Conservation (phyloP, 139 green algal species). For the Volvox reticuliferus region DNA sequence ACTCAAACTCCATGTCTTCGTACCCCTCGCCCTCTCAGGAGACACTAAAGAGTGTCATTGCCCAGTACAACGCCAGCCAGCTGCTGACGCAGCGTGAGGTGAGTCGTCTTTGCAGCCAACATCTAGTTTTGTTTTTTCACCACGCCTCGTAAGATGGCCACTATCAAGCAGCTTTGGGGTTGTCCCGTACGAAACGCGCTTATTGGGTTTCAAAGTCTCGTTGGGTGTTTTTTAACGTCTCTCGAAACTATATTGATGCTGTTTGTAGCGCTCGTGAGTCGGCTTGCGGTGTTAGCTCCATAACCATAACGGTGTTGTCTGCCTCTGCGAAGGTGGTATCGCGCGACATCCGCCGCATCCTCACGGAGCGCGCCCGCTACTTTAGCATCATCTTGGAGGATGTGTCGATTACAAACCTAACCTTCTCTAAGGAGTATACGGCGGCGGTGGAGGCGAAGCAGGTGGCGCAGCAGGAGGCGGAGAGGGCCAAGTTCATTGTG, state of each 20-base stretch:
- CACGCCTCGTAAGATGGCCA: no score
- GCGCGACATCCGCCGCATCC: constrained; percentile 92
- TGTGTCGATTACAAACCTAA: constrained; percentile 99
- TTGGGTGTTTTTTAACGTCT: no score
- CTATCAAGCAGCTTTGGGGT: no score
- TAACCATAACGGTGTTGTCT: no score
- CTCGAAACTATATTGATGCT: no score
- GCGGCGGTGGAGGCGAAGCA: constrained; percentile 97
- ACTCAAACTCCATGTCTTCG: no score
- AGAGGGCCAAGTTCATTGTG: constrained; percentile 97
- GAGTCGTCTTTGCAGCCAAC: background rate
- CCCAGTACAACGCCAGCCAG: constrained; percentile 98
- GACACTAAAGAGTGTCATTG: constrained; percentile 97
- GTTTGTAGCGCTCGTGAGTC: no score
- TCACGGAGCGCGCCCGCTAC: constrained; percentile 88
- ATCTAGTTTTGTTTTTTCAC: no score
- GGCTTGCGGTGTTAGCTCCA: no score
- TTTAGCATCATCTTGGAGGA: constrained; percentile 99
- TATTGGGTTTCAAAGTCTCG: no score
- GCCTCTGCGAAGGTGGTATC: constrained; percentile 22
- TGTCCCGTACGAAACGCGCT: no score
- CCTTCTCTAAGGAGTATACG: constrained; percentile 97
- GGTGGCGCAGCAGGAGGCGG: constrained; percentile 98
- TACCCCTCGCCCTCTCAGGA: constrained; percentile 70
- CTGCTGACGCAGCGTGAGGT: constrained; percentile 98